phyloP scores from a whole-genome alignment of 1,284 basidiomycete genomes.

The Pholiota adiposa region DNA sequence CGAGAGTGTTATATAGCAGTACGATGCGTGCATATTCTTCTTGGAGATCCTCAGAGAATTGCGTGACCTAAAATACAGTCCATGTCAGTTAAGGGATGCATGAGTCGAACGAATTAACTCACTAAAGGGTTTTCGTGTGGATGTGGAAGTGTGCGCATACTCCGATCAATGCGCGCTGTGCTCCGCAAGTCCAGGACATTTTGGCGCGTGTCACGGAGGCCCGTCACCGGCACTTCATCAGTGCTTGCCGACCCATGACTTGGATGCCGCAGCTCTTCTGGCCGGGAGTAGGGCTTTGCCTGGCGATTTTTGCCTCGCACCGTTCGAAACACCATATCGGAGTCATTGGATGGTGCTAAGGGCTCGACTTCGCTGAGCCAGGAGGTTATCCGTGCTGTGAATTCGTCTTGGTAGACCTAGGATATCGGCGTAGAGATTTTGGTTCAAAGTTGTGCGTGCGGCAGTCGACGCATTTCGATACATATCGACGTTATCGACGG shows the following conservation, averaged over 20 bases:
- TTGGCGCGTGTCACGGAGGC: not conserved
- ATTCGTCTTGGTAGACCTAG: conserved; percentile 3
- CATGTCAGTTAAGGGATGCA: not conserved
- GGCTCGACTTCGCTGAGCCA: conserved; percentile 2
- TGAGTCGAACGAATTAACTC: not conserved
- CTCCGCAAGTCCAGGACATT: conserved; percentile 3
- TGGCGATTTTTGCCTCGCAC: not conserved
- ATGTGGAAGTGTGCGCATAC: conserved; percentile 18
- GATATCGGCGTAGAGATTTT: not conserved
- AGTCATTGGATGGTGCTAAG: not conserved
- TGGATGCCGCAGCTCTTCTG: not conserved
- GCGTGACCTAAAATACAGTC: conserved; percentile 16
- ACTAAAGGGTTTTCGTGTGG: conserved; percentile 22
- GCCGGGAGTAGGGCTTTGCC: conserved; percentile 16
- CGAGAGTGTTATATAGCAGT: conserved; percentile 10
- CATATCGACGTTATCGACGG: not conserved
- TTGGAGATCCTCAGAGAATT: conserved; percentile 12
- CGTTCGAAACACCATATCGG: not conserved
- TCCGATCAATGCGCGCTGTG: conserved; percentile 12
- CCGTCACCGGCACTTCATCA: not conserved
- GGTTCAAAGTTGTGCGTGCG: not conserved
- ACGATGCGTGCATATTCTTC: conserved; percentile 23
- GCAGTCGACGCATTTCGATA: not conserved
- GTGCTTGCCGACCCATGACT: conserved; percentile 8
- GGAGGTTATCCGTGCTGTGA: conserved; percentile 6